Percentiles rank a stretch among this genome's conserved stretches.
Conservation (phyloP, 257 asterid species). For the Nicotiana paniculata region DNA sequence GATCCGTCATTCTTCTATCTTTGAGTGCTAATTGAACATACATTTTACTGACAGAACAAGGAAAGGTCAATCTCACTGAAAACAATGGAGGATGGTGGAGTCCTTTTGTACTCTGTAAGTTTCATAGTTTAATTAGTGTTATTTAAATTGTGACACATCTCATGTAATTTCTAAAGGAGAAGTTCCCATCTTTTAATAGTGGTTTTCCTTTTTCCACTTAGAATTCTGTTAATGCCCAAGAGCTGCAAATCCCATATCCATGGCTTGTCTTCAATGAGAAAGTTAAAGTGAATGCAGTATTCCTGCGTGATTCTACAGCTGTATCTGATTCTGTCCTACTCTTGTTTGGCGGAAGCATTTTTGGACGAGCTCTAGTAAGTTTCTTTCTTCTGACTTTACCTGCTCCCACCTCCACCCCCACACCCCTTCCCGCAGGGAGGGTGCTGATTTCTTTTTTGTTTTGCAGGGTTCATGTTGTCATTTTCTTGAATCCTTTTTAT, state of each 20-base stretch:
- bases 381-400: neutral
- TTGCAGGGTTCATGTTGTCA: neutral
- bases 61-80: slow-evolving; percentile 78
- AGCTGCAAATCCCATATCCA: slow-evolving; percentile 66
- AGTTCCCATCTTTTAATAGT: neutral
- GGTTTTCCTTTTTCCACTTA: slow-evolving; percentile 19
- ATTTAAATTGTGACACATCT: neutral
- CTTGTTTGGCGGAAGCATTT: slow-evolving; percentile 74
- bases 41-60: slow-evolving; percentile 67
- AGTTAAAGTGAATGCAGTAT: slow-evolving; percentile 81
- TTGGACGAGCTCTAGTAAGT: slow-evolving; percentile 61
- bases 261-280: slow-evolving; percentile 95
- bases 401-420: neutral
- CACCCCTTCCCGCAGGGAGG: neutral
- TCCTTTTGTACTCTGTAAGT: slow-evolving; percentile 80
- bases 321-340: slow-evolving; percentile 78
- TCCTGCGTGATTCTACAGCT: slow-evolving; percentile 91
- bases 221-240: slow-evolving; percentile 82
- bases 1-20: neutral
- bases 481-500: neutral
- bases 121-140: slow-evolving; percentile 6
- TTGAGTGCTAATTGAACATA: neutral
- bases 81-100: slow-evolving; percentile 93
- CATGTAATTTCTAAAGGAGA: neutral
- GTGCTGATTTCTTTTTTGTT: neutral